These are phyloP conservation scores for Candida oleophila DNA, from an alignment of 805 yeast species.

Conservation along the genomic window DNA sequence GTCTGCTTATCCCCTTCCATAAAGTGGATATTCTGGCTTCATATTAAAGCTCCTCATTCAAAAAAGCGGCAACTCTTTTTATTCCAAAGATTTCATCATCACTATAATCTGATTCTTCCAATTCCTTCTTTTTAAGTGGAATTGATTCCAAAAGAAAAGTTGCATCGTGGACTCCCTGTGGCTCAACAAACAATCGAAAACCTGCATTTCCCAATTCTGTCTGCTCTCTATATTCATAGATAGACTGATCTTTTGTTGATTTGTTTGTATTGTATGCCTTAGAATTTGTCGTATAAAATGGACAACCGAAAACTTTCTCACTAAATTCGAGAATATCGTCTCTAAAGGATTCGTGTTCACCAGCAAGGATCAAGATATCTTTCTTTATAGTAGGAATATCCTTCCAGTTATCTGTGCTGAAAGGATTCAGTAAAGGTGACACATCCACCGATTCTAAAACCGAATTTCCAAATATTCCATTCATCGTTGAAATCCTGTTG, in stretches of 20 bases:
- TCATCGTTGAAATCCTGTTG: background rate
- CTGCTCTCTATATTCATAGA: background rate
- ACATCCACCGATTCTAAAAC: background rate
- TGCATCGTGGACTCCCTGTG: slow-evolving; percentile 39
- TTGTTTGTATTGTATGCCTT: background rate
- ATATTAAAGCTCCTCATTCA: slow-evolving; percentile 2
- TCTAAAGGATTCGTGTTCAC: background rate
- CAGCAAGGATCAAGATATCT: background rate
- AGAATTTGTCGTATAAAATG: background rate
- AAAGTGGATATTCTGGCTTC: too few species aligned
- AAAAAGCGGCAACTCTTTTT: background rate
- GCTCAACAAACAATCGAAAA: slow-evolving; percentile 17
- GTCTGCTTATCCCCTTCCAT: too few species aligned
- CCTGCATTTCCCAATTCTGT: background rate
- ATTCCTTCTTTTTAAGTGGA: slow-evolving; percentile 3
- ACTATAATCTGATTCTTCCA: slow-evolving; percentile 8
- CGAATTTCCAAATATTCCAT: background rate
- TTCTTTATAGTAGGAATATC: background rate
- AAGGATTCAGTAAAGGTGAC: slow-evolving; percentile 1
- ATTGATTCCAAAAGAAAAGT: slow-evolving; percentile 25
- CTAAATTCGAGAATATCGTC: slow-evolving; percentile 1
- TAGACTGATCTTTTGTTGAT: background rate
- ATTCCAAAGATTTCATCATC: slow-evolving; percentile 3
- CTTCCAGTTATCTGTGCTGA: background rate
- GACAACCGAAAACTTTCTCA: background rate